These are phyloP conservation scores for Russula abietina DNA, from an alignment of 768 basidiomycete genomes.

Conservation along the genomic window DNA sequence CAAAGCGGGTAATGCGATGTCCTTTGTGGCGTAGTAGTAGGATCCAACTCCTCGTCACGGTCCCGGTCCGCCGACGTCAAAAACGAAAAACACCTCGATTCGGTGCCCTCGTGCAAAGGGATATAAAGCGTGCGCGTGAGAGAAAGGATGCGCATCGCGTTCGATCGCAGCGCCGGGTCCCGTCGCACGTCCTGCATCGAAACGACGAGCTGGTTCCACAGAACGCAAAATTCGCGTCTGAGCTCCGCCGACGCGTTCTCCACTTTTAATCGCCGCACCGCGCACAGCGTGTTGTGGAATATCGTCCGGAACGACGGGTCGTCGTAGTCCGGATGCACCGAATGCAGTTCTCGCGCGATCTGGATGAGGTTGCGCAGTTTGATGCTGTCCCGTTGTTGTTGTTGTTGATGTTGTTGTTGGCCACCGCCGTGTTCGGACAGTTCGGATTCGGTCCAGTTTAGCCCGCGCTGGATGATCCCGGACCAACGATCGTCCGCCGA, in stretches of 20 bases:
- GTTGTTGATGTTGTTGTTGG: too few relatives aligned
- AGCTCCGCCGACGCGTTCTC: not conserved
- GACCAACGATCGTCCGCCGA: not conserved
- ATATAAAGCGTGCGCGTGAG: not conserved
- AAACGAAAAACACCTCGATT: not conserved
- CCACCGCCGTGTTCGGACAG: not conserved
- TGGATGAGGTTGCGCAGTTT: slow-evolving; percentile 2
- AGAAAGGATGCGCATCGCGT: slow-evolving; percentile 8
- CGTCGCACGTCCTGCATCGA: not conserved
- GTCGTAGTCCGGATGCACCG: not conserved
- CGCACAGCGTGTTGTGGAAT: not conserved
- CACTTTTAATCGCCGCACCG: not conserved
- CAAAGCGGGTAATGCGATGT: not conserved
- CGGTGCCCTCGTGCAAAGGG: slow-evolving; percentile 1
- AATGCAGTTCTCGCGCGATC: not conserved
- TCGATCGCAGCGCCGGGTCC: not conserved
- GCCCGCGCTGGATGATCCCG: not conserved
- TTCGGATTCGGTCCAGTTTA: not conserved
- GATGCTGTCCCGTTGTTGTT: not conserved
- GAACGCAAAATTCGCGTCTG: not conserved
- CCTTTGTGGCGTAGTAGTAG: not conserved
- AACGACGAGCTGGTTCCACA: slow-evolving; percentile 4
- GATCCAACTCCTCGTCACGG: not conserved
- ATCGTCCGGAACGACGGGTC: not conserved
- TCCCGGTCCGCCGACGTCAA: not conserved